Base-by-base conservation (phyloP, 2,329 filamentous ascomycete genomes). In the Byssochlamys sp. region DNA sequence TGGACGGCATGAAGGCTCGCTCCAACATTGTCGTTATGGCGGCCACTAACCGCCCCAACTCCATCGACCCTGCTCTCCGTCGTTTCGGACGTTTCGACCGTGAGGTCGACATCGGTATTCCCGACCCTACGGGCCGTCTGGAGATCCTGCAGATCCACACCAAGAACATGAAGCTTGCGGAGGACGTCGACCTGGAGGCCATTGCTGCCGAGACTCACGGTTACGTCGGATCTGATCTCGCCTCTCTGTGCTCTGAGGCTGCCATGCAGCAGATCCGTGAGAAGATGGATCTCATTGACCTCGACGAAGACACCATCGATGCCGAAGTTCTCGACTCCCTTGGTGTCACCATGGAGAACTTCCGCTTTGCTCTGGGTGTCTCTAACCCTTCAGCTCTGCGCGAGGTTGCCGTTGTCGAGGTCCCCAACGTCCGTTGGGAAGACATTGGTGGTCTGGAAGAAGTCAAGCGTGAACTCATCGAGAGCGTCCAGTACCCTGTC, bases 211-310 rank as follows among this genome's bases (percentile, higher is more conserved):
- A 99, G 81, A 99, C 94, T 52, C 94, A 99, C 80, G 94, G 94
- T 79, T 99, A 97, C 69, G 94, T 99, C 65, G 94, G 94, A 81
- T 97, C 94, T 31, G 94, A 99, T 87, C 82, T 99, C 75, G 94
- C 94, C 59, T 95, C 94, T 29, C 90, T 99, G 60, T 99, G 94
- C 80, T 99, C 94, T 5, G 94, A 99, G 78, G 94, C 94, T 72
- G 94, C 94, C 63, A 99, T 99, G 94, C 94, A 99, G 77, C 94
- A 99, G 80, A 99, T 99, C 77, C 92, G 94, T 80, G 94, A 99
- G 80, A 99, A 99, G 88, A 99, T 99, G 94, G 94, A 99, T 73
- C 84, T 99, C 63, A 99, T 99, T 66, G 94, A 99, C 77, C 84
- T 99, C 33, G 94, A 99, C 64, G 94, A 99, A 79, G 94, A 99